phyloP scores from a whole-genome alignment of 2,329 filamentous ascomycete genomes.

The Fusarium sp. region DNA sequence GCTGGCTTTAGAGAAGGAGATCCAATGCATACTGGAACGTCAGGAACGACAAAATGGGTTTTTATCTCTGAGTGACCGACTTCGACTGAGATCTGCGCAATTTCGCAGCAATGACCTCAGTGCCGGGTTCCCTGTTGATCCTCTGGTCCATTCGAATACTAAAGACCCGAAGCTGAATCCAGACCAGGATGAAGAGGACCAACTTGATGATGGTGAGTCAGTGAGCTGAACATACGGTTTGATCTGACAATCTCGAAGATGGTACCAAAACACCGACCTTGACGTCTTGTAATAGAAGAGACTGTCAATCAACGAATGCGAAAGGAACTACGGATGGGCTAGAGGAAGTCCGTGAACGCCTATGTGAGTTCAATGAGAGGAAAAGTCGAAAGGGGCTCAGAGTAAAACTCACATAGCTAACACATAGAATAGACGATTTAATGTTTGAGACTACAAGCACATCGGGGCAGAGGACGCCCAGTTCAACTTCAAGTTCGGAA shows the following conservation, averaged over 20 bases:
- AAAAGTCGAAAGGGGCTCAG: rapidly evolving
- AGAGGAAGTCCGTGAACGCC: rapidly evolving
- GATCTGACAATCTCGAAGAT: not conserved
- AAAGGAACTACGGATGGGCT: rapidly evolving
- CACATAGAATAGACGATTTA: not conserved
- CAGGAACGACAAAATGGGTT: not conserved
- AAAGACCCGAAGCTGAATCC: rapidly evolving
- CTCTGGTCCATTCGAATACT: not conserved
- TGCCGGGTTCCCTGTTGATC: rapidly evolving
- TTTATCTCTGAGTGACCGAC: not conserved
- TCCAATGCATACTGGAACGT: not conserved
- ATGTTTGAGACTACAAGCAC: not conserved
- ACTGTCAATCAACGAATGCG: not conserved
- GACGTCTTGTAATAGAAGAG: not conserved
- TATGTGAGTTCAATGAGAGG: not conserved
- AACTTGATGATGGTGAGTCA: not conserved
- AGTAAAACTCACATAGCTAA: rapidly evolving
- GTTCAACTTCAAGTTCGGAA: not conserved
- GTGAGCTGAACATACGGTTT: rapidly evolving
- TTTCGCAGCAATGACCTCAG: not conserved
- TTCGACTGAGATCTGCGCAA: not conserved
- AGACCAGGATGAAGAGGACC: too few species aligned
- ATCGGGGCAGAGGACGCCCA: not conserved
- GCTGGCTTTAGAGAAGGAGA: not conserved
- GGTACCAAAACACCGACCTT: not conserved